Base-by-base conservation (phyloP, 2,329 filamentous ascomycete species). In the Aspergillaceae sp. region DNA sequence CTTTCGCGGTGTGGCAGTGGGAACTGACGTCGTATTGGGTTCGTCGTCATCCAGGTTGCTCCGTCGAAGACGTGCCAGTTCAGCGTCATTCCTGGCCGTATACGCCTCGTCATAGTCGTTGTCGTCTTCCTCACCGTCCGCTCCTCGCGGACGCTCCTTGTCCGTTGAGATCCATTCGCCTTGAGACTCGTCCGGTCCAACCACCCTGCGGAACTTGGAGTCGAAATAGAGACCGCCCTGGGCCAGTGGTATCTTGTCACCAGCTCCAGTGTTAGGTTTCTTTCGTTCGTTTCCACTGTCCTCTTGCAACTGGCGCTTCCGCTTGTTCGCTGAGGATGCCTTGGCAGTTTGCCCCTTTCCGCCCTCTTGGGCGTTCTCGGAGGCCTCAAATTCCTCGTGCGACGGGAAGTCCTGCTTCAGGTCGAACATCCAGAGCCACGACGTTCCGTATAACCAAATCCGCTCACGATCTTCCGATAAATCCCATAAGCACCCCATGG, bases 391-490 rank as follows among this genome's bases (percentile, higher is more conserved):
- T 29, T 60, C 60, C 27, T 64, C 66, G 3, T 65, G 57, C 7
- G 66, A 62, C 1, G 69, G 63, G 42, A 92, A 76, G 63, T 95
- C 84, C 57, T 78, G 77, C 19, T 79, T 78, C 29, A 94, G 71
- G 63, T 97, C 89, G 49, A 98, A 80, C 90, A 97, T 97, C 70
- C 87, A 89, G 27, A 98, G 67, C 77, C 89, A 97, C 1, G 79
- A 83, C 36, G 81, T 79, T 5, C 91, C 90, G 59, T 94, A 96
- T 19, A 97, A 70, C 88, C 91, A 97, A 5, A 91, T 68, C 9
- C 91, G 79, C 41, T 80, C 72, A n/a, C 70, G 69, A 5, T 55
- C 54, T 29, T 63, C 61, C 29, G 74, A 72, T 1, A 84, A 74
- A 60, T 94, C 86, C 90, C 91, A 97, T 35, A 95, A 66, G 28